These are phyloP conservation scores for Earliella scabrosa DNA, from an alignment of 1,284 basidiomycete species.

Conservation along the genomic window DNA sequence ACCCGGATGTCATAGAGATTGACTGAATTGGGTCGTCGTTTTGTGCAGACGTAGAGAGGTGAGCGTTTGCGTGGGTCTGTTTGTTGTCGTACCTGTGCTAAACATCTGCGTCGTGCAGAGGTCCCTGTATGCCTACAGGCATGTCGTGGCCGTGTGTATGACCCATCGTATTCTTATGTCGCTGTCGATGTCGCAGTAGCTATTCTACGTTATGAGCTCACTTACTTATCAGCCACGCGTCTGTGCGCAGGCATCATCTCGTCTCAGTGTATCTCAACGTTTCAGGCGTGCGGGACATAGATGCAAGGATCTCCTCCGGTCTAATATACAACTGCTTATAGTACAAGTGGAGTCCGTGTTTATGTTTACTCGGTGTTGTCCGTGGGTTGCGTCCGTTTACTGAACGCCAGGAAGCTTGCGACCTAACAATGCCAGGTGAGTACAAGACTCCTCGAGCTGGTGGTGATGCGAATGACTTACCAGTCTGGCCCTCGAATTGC, in stretches of 20 bases:
- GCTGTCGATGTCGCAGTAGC: conserved; percentile 11
- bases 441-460: no score
- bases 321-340: neutral
- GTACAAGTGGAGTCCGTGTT: neutral
- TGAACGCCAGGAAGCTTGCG: conserved; percentile 33
- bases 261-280: no score
- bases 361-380: neutral
- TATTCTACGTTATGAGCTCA: neutral
- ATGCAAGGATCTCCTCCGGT: no score
- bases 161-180: conserved; percentile 21
- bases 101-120: no score
- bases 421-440: conserved; percentile 15
- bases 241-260: no score
- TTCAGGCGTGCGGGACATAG: no score
- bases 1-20: conserved; percentile 58
- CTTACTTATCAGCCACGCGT: neutral
- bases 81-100: no score
- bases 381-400: conserved; percentile 20
- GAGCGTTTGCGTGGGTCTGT: no score
- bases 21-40: conserved; percentile 20
- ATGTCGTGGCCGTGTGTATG: no score
- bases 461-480: no score
- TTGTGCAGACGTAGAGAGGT: neutral
- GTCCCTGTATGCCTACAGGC: no score
- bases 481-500: conserved; percentile 25